Evolutionary conservation across 345 rosid genomes (phyloP), one percentile per base, ranked within the genome.

Genomic region (Stellera chamaejasme): DNA sequence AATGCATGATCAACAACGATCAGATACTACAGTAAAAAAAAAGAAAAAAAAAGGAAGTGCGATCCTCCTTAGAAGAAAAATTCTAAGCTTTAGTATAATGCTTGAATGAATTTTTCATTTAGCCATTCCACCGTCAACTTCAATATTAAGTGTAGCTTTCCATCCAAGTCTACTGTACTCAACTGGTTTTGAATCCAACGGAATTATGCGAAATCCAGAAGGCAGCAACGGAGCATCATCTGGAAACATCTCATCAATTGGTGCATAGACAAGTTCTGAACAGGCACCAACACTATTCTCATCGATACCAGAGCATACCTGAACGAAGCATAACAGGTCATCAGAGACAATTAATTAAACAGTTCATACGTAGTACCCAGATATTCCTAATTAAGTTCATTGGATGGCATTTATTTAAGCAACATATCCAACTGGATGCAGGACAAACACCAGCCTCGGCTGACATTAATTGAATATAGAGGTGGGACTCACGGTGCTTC

Each of bases 201-300:
- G 96, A 58, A 94, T 94, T 63, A 94, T 67, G 14, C 97, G 90
- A 72, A 94, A 90, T 45, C 99, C 99, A 55, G 97, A 94, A n/a
- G 99, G 97, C 27, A 94, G 66, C 59, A 94, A 62, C 1, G 95
- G 90, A 63, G 96, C 97, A 83, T 94, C 96, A 74, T 94, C 97
- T 0, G 95, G 97, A 61, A 94, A 94, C 95, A 83, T 83, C 66
- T 94, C 99, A 62, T 94, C 96, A 39, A 94, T 94, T 4, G 99
- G 99, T 15, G 99, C 97, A 72, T 85, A 94, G 46, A 94, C 82
- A 25, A 94, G 91, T 50, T 94, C 97, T 0, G 99, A 79, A 75
- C 97, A 87, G 42, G 87, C 84, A 62, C 97, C 97, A 10, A 83
- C 87, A 10, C 95, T 88, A 75, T 79, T 85, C 66, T 90, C 97